phyloP scores from a whole-genome alignment of 208 protist genomes.

The Entamoeba moshkovskii region DNA sequence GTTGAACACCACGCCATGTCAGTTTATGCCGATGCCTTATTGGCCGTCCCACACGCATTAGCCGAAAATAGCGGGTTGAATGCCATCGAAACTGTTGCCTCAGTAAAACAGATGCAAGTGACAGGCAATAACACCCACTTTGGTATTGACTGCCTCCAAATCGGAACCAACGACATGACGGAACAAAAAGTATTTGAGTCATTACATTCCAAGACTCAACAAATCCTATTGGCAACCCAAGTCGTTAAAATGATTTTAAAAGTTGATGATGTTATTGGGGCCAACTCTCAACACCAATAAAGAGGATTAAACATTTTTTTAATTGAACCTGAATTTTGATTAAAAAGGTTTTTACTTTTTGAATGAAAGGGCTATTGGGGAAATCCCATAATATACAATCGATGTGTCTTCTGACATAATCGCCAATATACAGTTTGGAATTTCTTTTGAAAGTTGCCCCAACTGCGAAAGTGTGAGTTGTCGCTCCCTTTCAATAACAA shows the following conservation, averaged over 20 bases:
- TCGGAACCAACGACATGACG: slow-evolving; percentile 73
- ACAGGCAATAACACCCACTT: slow-evolving; percentile 72
- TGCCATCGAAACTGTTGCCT: slow-evolving; percentile 79
- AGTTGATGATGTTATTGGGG: slow-evolving; percentile 64
- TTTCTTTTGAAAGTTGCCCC: not conserved
- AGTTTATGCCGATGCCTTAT: slow-evolving; percentile 94
- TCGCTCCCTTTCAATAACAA: not conserved
- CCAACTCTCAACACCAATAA: not conserved
- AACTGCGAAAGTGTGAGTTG: not conserved
- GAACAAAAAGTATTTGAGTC: slow-evolving; percentile 92
- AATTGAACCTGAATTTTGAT: too few relatives aligned
- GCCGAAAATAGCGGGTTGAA: slow-evolving; percentile 90
- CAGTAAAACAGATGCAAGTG: slow-evolving; percentile 79
- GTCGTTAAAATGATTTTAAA: slow-evolving; percentile 99
- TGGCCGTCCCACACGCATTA: slow-evolving; percentile 91
- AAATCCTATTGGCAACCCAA: slow-evolving; percentile 95
- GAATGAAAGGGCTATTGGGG: not conserved
- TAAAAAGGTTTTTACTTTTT: not conserved
- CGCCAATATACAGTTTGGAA: not conserved
- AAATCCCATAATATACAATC: not conserved
- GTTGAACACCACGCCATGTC: slow-evolving; percentile 96
- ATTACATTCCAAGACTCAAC: slow-evolving; percentile 87
- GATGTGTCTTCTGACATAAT: not conserved
- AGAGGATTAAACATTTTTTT: too few relatives aligned
- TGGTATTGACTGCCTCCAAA: slow-evolving; percentile 79